Evolutionary conservation across 2,329 filamentous ascomycete genomes (phyloP).

Genomic region (Scedosporium apiospermum): DNA sequence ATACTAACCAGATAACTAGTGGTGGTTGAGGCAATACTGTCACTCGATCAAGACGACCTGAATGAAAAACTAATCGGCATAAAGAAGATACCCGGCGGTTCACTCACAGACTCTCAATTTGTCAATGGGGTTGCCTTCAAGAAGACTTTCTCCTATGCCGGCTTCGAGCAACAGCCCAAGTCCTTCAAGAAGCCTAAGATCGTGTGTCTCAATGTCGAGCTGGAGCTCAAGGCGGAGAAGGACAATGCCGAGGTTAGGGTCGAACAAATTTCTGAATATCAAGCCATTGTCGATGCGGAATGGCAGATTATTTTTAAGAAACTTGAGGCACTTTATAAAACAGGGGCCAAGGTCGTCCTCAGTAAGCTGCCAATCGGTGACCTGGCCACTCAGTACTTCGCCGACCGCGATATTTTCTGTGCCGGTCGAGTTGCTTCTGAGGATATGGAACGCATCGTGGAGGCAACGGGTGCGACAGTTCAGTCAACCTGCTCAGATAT

Average conservation of each 20-base stretch:
- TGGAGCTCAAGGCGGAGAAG: slow-evolving; percentile 98
- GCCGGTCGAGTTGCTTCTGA: slow-evolving; percentile 85
- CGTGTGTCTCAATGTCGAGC: slow-evolving; percentile 92
- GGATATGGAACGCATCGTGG: slow-evolving; percentile 92
- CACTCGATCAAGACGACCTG: slow-evolving; percentile 90
- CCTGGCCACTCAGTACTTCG: slow-evolving; percentile 94
- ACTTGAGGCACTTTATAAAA: slow-evolving; percentile 88
- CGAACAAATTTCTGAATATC: slow-evolving; percentile 97
- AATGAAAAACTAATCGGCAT: slow-evolving; percentile 97
- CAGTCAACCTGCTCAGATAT: slow-evolving; percentile 98
- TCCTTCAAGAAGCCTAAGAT: slow-evolving; percentile 91
- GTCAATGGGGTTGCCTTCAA: slow-evolving; percentile 98
- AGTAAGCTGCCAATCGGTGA: slow-evolving; percentile 97
- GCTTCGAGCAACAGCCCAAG: slow-evolving; percentile 98
- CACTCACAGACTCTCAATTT: slow-evolving; percentile 90
- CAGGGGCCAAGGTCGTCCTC: slow-evolving; percentile 92
- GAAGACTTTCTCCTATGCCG: slow-evolving; percentile 98
- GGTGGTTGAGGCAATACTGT: slow-evolving; percentile 94
- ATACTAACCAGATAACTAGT: slow-evolving; percentile 39
- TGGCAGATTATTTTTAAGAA: slow-evolving; percentile 99
- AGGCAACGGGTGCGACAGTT: slow-evolving; percentile 83
- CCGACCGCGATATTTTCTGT: slow-evolving; percentile 96
- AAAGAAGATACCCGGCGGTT: slow-evolving; percentile 96
- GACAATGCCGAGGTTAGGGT: slow-evolving; percentile 98
- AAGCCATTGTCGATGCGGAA: slow-evolving; percentile 97